Base-by-base conservation (phyloP, 2,329 filamentous ascomycete genomes). In the Neospermospora avenae region DNA sequence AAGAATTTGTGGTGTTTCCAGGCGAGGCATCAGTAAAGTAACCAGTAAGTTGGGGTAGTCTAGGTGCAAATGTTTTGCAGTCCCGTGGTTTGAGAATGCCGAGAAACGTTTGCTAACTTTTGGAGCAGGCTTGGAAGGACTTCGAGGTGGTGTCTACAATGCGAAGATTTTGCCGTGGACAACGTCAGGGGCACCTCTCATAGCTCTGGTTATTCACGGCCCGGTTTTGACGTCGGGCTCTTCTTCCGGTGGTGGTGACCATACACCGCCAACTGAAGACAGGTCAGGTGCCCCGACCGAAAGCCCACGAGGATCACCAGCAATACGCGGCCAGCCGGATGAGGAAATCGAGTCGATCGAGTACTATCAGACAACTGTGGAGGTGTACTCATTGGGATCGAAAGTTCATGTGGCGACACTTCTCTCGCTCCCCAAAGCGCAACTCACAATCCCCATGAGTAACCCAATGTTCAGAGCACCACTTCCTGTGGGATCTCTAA, bases 331-430 rank as follows among this genome's bases (percentile, higher is more conserved):
- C 73, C 56, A 75, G 68, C 35, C 76, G 74, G 57, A 67, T 71
- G 59, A 63, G 37, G 68, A 57, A 62, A 71, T 41, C 66, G 76
- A 41, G 67, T 24, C 73, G 4, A 78, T 86, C 60, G 82, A 84
- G 53, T 81, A 81, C 49, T 96, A 93, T 70, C 92, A 96, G 74
- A 97, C 93, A 0, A 88, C 88, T 0, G 91, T 96, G 5, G 91
- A 97, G 67, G 79, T 98, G 0, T 96, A 93, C 74, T 97, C 93
- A 0, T 77, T 98, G 61, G 85, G 84, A 67, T 90, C 87, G n/a
- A 87, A 86, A 68, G 81, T 84, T 63, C 83, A 84, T 58, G 76
- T 97, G 57, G 83, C 87, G 25, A 88, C 90, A 0, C 78, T 98
- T 8, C 86, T 96, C 62, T 83, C 86, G 68, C 86, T 88, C 45